These are phyloP conservation scores for Aspergillus indologenus DNA, from an alignment of 495 filamentous ascomycete genomes.

Conservation along the genomic window DNA sequence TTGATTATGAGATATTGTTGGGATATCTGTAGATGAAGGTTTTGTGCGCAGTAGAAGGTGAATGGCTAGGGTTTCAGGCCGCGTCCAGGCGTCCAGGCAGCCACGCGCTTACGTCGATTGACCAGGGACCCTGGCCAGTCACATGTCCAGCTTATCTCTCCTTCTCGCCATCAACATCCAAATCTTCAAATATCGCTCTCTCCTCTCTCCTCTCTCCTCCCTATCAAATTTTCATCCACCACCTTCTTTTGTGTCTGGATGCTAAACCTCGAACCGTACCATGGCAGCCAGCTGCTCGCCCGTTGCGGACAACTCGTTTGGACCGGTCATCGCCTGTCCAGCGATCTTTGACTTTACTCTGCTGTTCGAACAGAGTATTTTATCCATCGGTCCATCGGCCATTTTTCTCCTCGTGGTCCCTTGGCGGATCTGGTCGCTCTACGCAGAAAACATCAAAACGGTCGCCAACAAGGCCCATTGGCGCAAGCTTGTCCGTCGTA, in stretches of 20 bases:
- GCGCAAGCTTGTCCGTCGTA: neutral
- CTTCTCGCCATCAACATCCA: too few species aligned
- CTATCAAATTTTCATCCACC: neutral
- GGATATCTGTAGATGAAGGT: too few species aligned
- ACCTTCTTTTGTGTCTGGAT: too few species aligned
- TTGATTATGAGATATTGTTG: neutral
- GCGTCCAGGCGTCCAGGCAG: neutral
- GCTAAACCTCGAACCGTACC: too few species aligned
- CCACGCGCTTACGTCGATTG: neutral
- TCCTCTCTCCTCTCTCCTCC: neutral
- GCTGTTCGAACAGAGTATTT: slow-evolving; percentile 1
- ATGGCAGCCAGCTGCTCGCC: neutral
- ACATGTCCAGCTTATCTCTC: neutral
- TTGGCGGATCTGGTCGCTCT: neutral
- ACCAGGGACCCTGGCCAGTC: neutral
- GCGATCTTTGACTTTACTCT: slow-evolving; percentile 2
- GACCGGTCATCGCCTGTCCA: neutral
- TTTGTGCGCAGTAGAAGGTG: too few species aligned
- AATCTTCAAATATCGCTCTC: too few species aligned
- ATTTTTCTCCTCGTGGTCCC: neutral
- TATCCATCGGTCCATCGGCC: slow-evolving; percentile 1
- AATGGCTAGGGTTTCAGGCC: neutral
- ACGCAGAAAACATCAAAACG: neutral
- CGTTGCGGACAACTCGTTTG: neutral
- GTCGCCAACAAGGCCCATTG: neutral